These are phyloP conservation scores for Croton laevigatus DNA, from an alignment of 441 rosid genomes.

Conservation along the genomic window DNA sequence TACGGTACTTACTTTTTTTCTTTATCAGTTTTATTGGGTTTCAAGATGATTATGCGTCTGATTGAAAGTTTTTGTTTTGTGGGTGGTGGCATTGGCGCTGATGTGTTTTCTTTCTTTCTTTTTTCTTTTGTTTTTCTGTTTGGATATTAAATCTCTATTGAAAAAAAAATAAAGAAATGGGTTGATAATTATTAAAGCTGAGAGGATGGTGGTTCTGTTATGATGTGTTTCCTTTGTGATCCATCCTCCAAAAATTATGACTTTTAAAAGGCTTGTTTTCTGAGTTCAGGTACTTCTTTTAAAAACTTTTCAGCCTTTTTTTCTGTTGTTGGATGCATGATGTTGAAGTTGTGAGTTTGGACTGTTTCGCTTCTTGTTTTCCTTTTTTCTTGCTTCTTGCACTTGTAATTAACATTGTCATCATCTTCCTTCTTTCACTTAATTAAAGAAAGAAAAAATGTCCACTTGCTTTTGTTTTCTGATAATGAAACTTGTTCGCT, in stretches of 20 bases:
- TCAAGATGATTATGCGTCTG: not conserved
- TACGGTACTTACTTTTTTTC: constrained; percentile 48
- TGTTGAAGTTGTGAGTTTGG: constrained; percentile 50
- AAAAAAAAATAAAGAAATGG: not conserved
- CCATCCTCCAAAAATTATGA: constrained; percentile 30
- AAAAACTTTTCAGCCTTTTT: constrained; percentile 35
- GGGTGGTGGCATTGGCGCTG: not conserved
- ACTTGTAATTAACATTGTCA: constrained; percentile 31
- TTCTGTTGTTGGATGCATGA: constrained; percentile 37
- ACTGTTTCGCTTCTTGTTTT: constrained; percentile 35
- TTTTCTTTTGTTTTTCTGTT: not conserved
- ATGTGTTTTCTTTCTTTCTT: not conserved
- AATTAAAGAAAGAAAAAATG: constrained; percentile 3
- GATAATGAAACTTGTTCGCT: constrained; percentile 32
- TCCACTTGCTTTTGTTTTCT: constrained; percentile 35
- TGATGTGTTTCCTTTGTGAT: constrained; percentile 25
- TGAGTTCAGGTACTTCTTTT: constrained; percentile 33
- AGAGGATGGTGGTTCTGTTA: constrained; percentile 24
- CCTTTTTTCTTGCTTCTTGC: constrained; percentile 15
- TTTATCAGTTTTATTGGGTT: not conserved
- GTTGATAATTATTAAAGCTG: constrained; percentile 23
- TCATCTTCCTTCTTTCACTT: constrained; percentile 28
- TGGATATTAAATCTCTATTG: too few species aligned
- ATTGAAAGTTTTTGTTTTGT: not conserved
- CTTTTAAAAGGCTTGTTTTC: constrained; percentile 29